Evolutionary conservation across 1,284 basidiomycete species (phyloP).

Genomic region (Ustanciosporium gigantosporum): DNA sequence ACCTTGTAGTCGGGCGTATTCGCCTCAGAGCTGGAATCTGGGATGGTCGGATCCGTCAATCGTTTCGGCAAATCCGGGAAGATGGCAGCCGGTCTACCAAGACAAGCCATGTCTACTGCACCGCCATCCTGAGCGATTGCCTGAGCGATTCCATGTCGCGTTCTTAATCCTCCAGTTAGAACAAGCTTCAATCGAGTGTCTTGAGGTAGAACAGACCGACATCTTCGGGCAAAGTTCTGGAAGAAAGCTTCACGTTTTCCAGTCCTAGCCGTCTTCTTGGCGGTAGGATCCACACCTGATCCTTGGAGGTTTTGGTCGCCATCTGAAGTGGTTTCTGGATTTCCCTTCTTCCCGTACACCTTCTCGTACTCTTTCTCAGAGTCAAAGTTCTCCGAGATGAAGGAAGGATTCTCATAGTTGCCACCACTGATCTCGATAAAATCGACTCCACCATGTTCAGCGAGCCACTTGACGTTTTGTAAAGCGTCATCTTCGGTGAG

Average conservation of each 20-base stretch:
- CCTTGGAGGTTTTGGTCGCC: conserved; percentile 12
- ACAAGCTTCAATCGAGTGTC: conserved; percentile 66
- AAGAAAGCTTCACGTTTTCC: conserved; percentile 65
- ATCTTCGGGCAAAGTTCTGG: conserved; percentile 61
- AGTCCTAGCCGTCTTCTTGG: conserved; percentile 24
- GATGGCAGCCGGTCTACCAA: conserved; percentile 73
- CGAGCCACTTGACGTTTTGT: conserved; percentile 70
- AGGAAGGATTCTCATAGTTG: conserved; percentile 76
- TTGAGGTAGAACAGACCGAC: conserved; percentile 50
- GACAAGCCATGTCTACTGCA: conserved; percentile 70
- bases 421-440: conserved; percentile 87
- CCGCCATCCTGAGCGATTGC: conserved; percentile 61
- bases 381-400: conserved; percentile 59
- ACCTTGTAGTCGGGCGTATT: conserved; percentile 47
- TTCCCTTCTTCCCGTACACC: conserved; percentile 7
- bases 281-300: conserved; percentile 17
- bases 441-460: conserved; percentile 71
- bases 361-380: conserved; percentile 48
- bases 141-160: conserved; percentile 68
- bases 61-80: conserved; percentile 69
- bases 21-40: conserved; percentile 22
- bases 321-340: not conserved
- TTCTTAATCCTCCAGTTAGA: conserved; percentile 78
- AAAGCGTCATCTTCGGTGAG: conserved; percentile 67
- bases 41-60: conserved; percentile 39